Conservation (phyloP, 371 early-diverging fungal genomes). For the Syncephalastrum racemosum region DNA sequence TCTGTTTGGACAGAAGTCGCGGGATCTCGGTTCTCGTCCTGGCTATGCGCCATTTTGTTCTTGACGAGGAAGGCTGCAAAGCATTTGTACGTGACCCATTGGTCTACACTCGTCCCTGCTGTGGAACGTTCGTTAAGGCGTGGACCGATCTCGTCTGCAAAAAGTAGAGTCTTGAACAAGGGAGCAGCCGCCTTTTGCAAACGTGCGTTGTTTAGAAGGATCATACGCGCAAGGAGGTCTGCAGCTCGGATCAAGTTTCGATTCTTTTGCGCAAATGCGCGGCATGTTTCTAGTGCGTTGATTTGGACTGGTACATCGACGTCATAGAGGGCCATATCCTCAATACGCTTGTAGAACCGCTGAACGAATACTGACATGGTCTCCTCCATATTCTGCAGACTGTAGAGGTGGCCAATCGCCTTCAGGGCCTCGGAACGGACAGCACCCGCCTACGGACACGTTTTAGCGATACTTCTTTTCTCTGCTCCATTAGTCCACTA, state of each 20-base stretch:
- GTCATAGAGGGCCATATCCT: conserved; percentile 85
- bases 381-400: conserved; percentile 43
- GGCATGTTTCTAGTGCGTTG: conserved; percentile 62
- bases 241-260: conserved; percentile 44
- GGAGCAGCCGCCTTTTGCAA: conserved; percentile 51
- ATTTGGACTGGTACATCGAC: conserved; percentile 65
- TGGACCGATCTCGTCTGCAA: neutral
- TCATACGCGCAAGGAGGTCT: conserved; percentile 28
- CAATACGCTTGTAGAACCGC: conserved; percentile 71
- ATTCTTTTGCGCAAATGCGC: conserved; percentile 33
- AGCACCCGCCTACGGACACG: conserved; percentile 28
- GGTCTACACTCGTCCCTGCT: conserved; percentile 10
- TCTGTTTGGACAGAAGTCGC: conserved; percentile 14
- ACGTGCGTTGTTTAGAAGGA: conserved; percentile 32
- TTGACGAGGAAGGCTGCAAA: conserved; percentile 54
- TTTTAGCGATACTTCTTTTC: neutral
- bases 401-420: conserved; percentile 54
- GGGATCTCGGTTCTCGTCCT: conserved; percentile 16
- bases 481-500: conserved; percentile 3
- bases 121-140: neutral
- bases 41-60: conserved; percentile 28
- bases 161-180: conserved; percentile 48
- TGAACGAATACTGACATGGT: conserved; percentile 70
- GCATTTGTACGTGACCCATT: conserved; percentile 65
- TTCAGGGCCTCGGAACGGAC: conserved; percentile 70